Conservation (phyloP, 1,284 basidiomycete genomes). For the Schizophyllum commune region DNA sequence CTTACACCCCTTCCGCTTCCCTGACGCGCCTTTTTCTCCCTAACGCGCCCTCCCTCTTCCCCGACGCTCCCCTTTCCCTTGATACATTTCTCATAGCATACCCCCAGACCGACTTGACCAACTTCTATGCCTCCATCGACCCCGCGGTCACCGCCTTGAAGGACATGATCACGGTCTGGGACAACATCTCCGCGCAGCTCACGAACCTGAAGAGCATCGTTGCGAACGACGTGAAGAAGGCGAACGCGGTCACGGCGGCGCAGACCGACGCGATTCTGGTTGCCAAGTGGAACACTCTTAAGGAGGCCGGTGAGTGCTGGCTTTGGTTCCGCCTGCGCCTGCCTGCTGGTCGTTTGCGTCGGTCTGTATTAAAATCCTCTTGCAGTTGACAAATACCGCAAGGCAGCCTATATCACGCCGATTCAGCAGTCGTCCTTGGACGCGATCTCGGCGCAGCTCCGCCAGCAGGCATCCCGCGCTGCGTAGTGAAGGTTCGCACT, state of each 20-base stretch:
- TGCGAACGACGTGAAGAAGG: too few species aligned
- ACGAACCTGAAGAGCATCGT: not conserved
- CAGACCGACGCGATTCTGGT: not conserved
- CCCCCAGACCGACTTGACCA: not conserved
- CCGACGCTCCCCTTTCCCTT: not conserved
- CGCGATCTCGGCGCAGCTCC: too few species aligned
- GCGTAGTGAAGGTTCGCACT: too few species aligned
- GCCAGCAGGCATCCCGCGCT: too few species aligned
- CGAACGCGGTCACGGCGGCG: not conserved
- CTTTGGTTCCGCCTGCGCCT: too few species aligned
- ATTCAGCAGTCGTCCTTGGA: too few species aligned
- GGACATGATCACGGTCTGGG: not conserved
- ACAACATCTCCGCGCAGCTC: not conserved
- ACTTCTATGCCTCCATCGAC: not conserved
- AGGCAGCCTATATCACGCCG: too few species aligned
- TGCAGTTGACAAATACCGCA: too few species aligned
- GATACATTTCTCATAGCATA: not conserved
- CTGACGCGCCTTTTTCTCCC: too few species aligned
- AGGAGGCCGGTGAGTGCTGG: not conserved
- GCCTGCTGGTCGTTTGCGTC: too few species aligned
- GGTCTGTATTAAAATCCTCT: too few species aligned
- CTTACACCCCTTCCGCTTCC: too few species aligned
- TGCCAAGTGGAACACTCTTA: not conserved
- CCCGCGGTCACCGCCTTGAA: not conserved
- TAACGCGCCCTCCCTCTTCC: not conserved